Evolutionary conservation across 305 asterid genomes (phyloP), one percentile per base, ranked within the genome.

Genomic region (Lippia alba): DNA sequence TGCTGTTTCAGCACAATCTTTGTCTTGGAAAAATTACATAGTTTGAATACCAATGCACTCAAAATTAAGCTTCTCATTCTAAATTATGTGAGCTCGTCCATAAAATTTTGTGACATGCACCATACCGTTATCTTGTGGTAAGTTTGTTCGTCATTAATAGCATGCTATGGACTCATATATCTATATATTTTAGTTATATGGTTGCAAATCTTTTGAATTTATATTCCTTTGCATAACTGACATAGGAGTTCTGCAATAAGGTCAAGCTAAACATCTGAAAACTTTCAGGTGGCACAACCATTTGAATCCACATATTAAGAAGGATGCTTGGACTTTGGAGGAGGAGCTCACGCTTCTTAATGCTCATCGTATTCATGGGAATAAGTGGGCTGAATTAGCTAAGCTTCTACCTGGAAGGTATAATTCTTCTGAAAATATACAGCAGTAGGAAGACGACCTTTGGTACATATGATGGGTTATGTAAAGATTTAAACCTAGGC

Each of bases 331-430:
- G 99, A 85, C 90, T 64, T 75, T 86, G 86, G 96, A 91, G 74
- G 99, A 94, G 85, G 99, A 91, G 77, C 88, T 83, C 64, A 87
- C 86, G 48, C 84, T 91, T 67, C 89, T 94, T 75, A 79, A 85
- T 81, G 97, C 97, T 71, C 99, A 94, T 78, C 84, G 87, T 46
- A 59, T 80, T 49, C 83, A 91, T 80, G 97, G 99, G 74, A 94
- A 94, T 72, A 94, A 91, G 83, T 94, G 97, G 97, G 99, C 97
- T 74, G 97, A 94, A 82, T 82, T 94, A 68, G 99, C 99, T 51
- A 94, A 84, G 86, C 91, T 88, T 72, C 80, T 94, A 61, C 97
- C 99, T 34, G 99, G 99, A 81, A 86, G 97, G 99, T 91, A 91
- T 32, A 12, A 63, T 79, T 74, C 61, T 49, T 58, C 58, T 74